phyloP scores from a whole-genome alignment of 1,284 basidiomycete species.

The Ustilago shanxiensis region DNA sequence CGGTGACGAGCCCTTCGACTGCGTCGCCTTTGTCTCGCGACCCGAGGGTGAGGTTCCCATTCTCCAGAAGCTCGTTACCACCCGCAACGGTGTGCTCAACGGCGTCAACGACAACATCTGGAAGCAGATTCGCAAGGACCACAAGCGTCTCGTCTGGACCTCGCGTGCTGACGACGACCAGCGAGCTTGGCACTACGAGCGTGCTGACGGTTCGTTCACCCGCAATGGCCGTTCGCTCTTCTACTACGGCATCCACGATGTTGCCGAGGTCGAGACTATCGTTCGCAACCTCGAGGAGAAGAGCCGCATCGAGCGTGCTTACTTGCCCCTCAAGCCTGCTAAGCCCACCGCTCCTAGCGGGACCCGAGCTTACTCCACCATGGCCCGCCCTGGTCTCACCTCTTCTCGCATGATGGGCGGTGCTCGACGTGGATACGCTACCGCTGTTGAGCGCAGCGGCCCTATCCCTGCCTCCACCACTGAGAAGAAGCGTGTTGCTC shows the following conservation, averaged over 20 bases:
- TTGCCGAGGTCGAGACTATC: conserved; percentile 83
- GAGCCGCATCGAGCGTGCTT: conserved; percentile 86
- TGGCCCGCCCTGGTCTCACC: conserved; percentile 67
- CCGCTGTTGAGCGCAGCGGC: conserved; percentile 72
- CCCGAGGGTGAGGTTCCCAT: conserved; percentile 90
- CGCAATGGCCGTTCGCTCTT: conserved; percentile 90
- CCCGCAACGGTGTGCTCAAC: conserved; percentile 89
- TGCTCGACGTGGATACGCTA: conserved; percentile 69
- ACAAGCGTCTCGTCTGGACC: conserved; percentile 95
- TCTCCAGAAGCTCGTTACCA: conserved; percentile 90
- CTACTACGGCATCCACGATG: conserved; percentile 96
- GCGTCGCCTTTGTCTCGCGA: conserved; percentile 92
- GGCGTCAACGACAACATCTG: conserved; percentile 97
- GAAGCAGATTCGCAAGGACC: conserved; percentile 92
- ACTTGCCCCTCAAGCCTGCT: conserved; percentile 88
- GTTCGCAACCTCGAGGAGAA: conserved; percentile 86
- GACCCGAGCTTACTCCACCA: conserved; percentile 65
- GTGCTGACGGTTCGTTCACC: conserved; percentile 96
- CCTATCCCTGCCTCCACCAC: conserved; percentile 74
- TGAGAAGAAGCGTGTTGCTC: conserved; percentile 85
- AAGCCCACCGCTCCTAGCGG: conserved; percentile 73
- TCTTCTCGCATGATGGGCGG: conserved; percentile 72
- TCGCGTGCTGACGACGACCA: conserved; percentile 93
- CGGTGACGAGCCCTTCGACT: conserved; percentile 96
- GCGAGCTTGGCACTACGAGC: conserved; percentile 98